Percentiles rank a stretch among this genome's conserved stretches.
phyloP scores from a whole-genome alignment of 345 rosid genomes.

The Eucalyptus cloeziana region DNA sequence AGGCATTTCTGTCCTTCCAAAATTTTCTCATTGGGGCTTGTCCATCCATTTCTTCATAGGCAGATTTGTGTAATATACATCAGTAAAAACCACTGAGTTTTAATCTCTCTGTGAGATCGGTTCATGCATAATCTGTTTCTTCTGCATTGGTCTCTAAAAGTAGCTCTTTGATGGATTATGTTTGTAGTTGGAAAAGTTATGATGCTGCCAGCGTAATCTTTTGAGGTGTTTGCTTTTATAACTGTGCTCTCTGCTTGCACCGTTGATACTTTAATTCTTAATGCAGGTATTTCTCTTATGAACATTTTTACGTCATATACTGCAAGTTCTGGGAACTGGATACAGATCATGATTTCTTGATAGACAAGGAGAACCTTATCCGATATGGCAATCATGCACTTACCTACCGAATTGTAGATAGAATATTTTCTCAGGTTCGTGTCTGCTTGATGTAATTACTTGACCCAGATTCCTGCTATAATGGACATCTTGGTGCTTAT shows the following conservation, averaged over 20 bases:
- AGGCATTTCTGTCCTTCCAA: not conserved
- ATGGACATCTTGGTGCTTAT: not conserved
- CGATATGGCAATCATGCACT: constrained; percentile 80
- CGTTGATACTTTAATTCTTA: not conserved
- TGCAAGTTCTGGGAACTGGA: constrained; percentile 86
- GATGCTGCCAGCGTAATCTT: not conserved
- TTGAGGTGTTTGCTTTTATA: not conserved
- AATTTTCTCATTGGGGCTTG: not conserved
- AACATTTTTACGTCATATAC: constrained; percentile 82
- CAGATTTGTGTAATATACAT: not conserved
- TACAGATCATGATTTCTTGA: constrained; percentile 73
- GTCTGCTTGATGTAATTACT: not conserved
- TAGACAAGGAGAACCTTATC: constrained; percentile 72
- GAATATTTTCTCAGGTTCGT: constrained; percentile 83
- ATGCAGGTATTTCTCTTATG: constrained; percentile 88
- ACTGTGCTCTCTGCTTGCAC: not conserved
- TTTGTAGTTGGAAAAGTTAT: not conserved
- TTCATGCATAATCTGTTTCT: not conserved
- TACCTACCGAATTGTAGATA: constrained; percentile 76
- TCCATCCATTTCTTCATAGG: not conserved
- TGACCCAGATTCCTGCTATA: not conserved
- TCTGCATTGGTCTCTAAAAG: not conserved
- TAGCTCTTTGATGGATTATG: not conserved
- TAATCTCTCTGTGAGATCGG: not conserved
- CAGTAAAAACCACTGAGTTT: not conserved